Conservation (phyloP, 2,329 filamentous ascomycete species). For the Paecilomyces niveus region DNA sequence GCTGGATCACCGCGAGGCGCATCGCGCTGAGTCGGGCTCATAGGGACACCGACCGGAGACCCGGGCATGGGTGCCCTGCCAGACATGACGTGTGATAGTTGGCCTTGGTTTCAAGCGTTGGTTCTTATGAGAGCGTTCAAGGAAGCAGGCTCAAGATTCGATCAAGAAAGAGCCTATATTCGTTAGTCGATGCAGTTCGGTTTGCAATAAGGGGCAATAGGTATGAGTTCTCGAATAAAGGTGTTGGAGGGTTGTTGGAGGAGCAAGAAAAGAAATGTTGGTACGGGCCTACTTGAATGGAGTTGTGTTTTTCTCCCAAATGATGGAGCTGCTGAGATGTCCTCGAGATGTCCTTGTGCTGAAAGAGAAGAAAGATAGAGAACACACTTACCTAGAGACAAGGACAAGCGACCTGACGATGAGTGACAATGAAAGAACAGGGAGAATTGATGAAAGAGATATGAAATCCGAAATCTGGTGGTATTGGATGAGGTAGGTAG, state of each 20-base stretch:
- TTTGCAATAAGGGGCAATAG: not conserved
- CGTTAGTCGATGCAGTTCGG: not conserved
- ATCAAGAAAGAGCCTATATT: not conserved
- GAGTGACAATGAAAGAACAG: not conserved
- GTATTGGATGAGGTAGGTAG: constrained; percentile 1
- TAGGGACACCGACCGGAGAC: not conserved
- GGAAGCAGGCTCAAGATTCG: not conserved
- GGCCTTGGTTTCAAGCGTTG: not conserved
- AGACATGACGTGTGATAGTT: not conserved
- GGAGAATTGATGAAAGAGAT: not conserved
- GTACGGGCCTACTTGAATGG: not conserved
- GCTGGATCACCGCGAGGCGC: constrained; percentile 11
- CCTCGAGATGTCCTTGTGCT: not conserved
- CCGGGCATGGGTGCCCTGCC: not conserved
- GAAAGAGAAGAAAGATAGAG: not conserved
- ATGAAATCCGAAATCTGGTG: not conserved
- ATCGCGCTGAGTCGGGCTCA: not conserved
- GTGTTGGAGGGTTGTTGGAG: not conserved
- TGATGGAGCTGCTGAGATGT: not conserved
- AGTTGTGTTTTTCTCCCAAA: not conserved
- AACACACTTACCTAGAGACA: not conserved
- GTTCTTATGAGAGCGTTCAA: not conserved
- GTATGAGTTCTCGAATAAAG: not conserved
- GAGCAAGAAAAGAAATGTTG: not conserved
- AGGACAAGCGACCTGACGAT: not conserved